Evolutionary conservation across 495 filamentous ascomycete genomes (phyloP), one percentile per base, ranked within the genome.

Genomic region (Usnea hakonensis): DNA sequence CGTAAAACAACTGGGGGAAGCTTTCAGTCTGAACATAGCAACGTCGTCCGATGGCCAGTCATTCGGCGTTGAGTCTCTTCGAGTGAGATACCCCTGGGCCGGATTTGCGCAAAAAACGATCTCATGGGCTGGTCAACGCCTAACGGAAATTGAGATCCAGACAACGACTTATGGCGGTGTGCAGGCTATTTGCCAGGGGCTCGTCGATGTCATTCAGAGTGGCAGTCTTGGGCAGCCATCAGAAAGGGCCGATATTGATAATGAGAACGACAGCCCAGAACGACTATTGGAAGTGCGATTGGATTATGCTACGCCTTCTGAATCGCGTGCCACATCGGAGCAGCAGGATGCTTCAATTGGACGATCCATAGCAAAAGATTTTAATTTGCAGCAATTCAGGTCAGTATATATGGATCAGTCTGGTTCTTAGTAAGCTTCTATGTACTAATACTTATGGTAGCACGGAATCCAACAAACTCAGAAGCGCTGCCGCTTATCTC

Each of bases 61-160:
- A 35, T 66, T 72, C 36, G 69, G 72, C 57, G 64, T 75, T 56
- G 73, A 75, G 4, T 60, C 48, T 41, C 68, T 78, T 23, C 65
- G 65, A 21, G 62, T 55, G 19, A 64, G 13, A 6, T 76, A 69
- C 60, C 64, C 73, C 2, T 77, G 75, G 74, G 53, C 57, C 26
- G 37, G 58, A 1, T 73, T 76, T 61, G 43, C 70, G 4, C 40
- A 44, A 14, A 32, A 59, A 6, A 36, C 69, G 6, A 55, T 67
- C 9, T 41, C 40, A 10, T 76, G 73, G 73, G 63, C 50, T 36
- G 59, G 55, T 48, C 26, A 46, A 21, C 70, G 72, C 11, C 37
- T 69, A 21, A 64, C 67, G 3, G 72, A 74, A 55, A 62, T 74
- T 30, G 57, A 61, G 10, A 36, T 48, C 17, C 50, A 57, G 28